Evolutionary conservation across 2,329 filamentous ascomycete genomes (phyloP).

Genomic region (Colletotrichum kahawae): DNA sequence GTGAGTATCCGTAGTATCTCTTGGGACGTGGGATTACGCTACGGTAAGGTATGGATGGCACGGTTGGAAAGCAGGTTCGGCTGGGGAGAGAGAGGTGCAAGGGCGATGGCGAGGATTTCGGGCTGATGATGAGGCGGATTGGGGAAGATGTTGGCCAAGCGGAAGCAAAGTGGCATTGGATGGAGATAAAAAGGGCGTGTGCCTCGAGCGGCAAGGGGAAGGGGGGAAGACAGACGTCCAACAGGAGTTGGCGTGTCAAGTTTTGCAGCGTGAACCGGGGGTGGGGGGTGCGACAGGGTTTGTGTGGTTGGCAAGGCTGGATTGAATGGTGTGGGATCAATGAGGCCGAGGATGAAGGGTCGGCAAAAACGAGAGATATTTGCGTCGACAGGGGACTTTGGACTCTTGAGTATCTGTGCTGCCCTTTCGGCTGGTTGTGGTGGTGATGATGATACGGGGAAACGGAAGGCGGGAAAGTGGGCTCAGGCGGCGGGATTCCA

Average conservation of each 20-base stretch:
- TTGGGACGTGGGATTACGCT: background rate
- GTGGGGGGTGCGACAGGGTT: background rate
- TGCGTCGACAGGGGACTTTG: background rate
- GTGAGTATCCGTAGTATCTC: background rate
- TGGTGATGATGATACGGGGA: background rate
- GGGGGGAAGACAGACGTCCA: background rate
- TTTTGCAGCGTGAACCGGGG: background rate
- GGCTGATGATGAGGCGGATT: background rate
- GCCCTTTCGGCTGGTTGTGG: background rate
- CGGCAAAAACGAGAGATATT: slow-evolving; percentile 3
- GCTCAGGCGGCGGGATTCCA: background rate
- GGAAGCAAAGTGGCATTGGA: background rate
- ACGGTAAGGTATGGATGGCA: background rate
- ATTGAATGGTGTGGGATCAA: background rate
- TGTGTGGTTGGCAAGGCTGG: background rate
- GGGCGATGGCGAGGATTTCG: background rate
- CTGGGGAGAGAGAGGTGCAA: background rate
- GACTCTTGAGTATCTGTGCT: background rate
- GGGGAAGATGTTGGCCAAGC: background rate
- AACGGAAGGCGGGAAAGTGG: slow-evolving; percentile 10
- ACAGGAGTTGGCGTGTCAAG: background rate
- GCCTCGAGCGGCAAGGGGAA: background rate
- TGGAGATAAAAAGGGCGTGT: background rate
- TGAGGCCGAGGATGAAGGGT: background rate
- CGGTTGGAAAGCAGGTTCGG: background rate